Evolutionary conservation across 371 early-diverging fungal genomes (phyloP).

Genomic region (Nematocida ironsii): DNA sequence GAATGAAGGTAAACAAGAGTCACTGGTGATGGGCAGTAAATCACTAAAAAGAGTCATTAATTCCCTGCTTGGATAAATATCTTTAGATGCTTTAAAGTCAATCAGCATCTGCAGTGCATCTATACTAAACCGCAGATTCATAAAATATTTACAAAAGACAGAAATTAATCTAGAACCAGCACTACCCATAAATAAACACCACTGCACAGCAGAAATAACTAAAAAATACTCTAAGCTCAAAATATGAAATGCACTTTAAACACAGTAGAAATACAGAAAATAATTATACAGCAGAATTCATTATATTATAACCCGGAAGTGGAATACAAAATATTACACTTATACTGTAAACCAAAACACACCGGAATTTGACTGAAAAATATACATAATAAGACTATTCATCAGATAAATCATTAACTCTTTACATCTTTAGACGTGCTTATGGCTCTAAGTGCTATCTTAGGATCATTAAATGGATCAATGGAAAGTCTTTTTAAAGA

Average conservation of each 20-base stretch:
- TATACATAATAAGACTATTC: too few species aligned
- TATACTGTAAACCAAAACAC: too few species aligned
- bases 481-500: conserved; percentile 36
- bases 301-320: too few species aligned
- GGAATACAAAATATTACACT: too few species aligned
- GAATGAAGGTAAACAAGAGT: not conserved
- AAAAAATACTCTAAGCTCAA: too few species aligned
- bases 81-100: conserved; percentile 37
- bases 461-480: not conserved
- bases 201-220: not conserved
- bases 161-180: not conserved
- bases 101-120: conserved; percentile 27
- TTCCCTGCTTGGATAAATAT: conserved; percentile 14
- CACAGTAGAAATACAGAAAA: too few species aligned
- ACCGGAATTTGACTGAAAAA: too few species aligned
- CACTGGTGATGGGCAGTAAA: conserved; percentile 12
- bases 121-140: conserved; percentile 44
- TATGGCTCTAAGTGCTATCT: not conserved
- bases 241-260: too few species aligned
- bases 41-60: conserved; percentile 19
- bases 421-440: not conserved
- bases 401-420: not conserved
- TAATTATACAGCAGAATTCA: too few species aligned
- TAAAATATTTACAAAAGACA: conserved; percentile 42
- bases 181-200: not conserved